Evolutionary conservation across 2,329 filamentous ascomycete species (phyloP), one percentile per base, ranked within the genome.

Genomic region (Blastomyces percursus): DNA sequence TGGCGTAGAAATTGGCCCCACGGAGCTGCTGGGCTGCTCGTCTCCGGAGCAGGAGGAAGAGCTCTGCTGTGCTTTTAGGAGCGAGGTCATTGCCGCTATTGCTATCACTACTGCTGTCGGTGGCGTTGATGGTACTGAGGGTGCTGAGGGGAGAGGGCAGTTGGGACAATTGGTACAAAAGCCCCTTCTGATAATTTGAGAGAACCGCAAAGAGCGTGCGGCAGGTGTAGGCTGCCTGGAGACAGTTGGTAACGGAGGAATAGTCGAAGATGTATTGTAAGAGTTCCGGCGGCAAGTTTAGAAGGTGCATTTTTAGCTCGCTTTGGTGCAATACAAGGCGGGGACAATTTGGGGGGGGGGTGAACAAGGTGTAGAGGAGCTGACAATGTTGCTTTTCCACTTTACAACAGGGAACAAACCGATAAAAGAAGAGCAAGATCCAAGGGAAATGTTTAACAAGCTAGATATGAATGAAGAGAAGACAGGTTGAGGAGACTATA

Each of bases 231-330:
- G 74, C 73, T 7, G 71, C 65, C 62, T 78, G 74, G 54, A 78
- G 63, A 62, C 74, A 78, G 32, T 70, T 69, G 24, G 73, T 66
- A 7, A 74, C 73, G 3, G 69, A 71, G 59, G 70, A 71, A 51
- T 70, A 65, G 44, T 69, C 65, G 32, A 78, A 66, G 54, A 79
- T 66, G 42, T 73, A 70, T 63, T 75, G 72, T 30, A 78, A 69
- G 42, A 78, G 66, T 67, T 78, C 75, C 82, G 69, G 63, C 8
- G 76, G 76, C n/a, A 78, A 69, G 42, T 70, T 59, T 16, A 74
- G 67, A 19, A 77, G 63, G 30, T 62, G 21, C 59, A 63, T 48
- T 38, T 30, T 54, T 44, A 11, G 3, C 7, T 4, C 9, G 11
- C 42, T 1, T 19, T 7, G 8, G 46, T 24, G n/a, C 27, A 30